Percentiles rank a stretch among this genome's conserved stretches.
Conservation (phyloP, 108 stramenopile species). For the Ochromonas danica region DNA sequence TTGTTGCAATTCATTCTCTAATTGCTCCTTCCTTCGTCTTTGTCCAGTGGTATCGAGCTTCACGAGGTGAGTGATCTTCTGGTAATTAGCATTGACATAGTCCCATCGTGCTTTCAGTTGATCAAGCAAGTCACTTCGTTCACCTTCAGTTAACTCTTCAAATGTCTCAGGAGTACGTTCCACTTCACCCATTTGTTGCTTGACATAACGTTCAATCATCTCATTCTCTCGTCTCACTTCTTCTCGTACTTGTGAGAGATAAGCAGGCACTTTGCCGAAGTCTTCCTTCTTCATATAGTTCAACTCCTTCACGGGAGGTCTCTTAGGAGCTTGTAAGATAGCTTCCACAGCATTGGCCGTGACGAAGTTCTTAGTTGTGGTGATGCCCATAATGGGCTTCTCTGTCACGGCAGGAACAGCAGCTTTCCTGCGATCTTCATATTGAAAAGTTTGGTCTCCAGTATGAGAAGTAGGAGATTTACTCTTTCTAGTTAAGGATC, state of each 20-base stretch:
- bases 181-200: constrained; percentile 62
- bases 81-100: constrained; percentile 66
- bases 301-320: constrained; percentile 40
- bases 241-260: constrained; percentile 65
- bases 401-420: neutral
- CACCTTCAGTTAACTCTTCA: constrained; percentile 63
- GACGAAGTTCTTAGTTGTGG: constrained; percentile 68
- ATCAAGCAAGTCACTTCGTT: constrained; percentile 61
- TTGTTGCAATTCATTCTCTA: constrained; percentile 66
- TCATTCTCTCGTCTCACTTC: constrained; percentile 68
- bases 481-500: neutral
- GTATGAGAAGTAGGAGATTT: neutral
- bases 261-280: constrained; percentile 74
- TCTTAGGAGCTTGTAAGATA: constrained; percentile 62
- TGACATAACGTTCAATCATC: constrained; percentile 66
- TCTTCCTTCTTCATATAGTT: constrained; percentile 68
- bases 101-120: constrained; percentile 74
- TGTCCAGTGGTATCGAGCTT: constrained; percentile 44
- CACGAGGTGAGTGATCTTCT: constrained; percentile 35
- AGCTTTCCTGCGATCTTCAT: constrained; percentile 21
- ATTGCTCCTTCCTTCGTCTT: constrained; percentile 63
- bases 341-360: constrained; percentile 71
- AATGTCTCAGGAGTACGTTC: constrained; percentile 34
- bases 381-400: constrained; percentile 46
- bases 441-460: neutral